Evolutionary conservation across 768 basidiomycete species (phyloP).

Genomic region (Amanita rubescens): DNA sequence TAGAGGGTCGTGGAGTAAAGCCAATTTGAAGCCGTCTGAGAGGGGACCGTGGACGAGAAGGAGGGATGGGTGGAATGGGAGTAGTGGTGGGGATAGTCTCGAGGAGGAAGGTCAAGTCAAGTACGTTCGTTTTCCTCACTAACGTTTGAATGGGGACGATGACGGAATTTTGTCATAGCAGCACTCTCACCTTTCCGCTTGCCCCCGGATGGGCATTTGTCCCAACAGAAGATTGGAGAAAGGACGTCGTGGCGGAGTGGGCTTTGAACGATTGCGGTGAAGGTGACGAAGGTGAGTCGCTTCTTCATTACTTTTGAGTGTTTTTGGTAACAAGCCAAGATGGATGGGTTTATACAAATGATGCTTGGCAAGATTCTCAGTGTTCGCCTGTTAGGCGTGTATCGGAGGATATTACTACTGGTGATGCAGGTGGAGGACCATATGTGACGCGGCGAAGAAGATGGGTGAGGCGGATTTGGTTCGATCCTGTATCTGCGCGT

Average conservation of each 20-base stretch:
- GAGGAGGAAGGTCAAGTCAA: constrained; percentile 49
- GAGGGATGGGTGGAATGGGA: constrained; percentile 58
- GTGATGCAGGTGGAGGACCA: constrained; percentile 30
- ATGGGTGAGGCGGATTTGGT: constrained; percentile 70
- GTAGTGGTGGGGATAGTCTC: constrained; percentile 29
- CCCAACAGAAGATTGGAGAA: constrained; percentile 70
- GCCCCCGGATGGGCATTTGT: constrained; percentile 69
- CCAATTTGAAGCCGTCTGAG: constrained; percentile 37
- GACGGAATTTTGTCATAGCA: constrained; percentile 36
- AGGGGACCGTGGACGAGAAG: constrained; percentile 64
- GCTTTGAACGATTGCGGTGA: constrained; percentile 22
- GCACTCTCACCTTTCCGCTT: constrained; percentile 77
- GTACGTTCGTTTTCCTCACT: constrained; percentile 33
- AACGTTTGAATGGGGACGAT: constrained; percentile 6
- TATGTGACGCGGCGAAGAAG: constrained; percentile 58
- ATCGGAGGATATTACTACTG: neutral
- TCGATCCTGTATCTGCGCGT: constrained; percentile 24
- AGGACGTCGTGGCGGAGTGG: constrained; percentile 58
- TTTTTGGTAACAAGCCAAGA: constrained; percentile 27
- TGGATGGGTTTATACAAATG: constrained; percentile 81
- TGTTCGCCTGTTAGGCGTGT: constrained; percentile 17
- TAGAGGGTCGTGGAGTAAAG: constrained; percentile 36
- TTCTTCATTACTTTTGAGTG: too few relatives aligned
- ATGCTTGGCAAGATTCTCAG: constrained; percentile 56
- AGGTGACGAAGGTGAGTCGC: constrained; percentile 25